Conservation (phyloP, 1,284 basidiomycete genomes). For the Pterulicium gracile region DNA sequence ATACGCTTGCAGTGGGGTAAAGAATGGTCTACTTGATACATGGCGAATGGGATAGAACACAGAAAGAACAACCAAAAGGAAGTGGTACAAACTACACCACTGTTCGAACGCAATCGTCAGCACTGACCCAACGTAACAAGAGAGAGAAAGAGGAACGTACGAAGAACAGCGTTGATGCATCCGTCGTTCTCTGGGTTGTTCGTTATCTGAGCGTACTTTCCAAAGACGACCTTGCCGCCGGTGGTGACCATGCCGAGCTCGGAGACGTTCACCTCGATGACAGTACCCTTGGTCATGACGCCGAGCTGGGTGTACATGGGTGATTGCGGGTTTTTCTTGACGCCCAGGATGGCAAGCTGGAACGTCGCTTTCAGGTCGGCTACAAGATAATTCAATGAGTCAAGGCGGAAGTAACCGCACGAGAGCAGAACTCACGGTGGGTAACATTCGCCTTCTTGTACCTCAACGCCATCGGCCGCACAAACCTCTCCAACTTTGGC, state of each 20-base stretch:
- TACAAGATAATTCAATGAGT: conserved; percentile 20
- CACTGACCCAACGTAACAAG: neutral
- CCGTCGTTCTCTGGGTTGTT: conserved; percentile 96
- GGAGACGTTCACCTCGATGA: conserved; percentile 97
- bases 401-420: conserved; percentile 1
- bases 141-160: conserved; percentile 33
- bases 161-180: conserved; percentile 89
- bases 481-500: conserved; percentile 98
- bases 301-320: conserved; percentile 95
- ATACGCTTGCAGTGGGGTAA: no score
- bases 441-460: conserved; percentile 99
- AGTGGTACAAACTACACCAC: no score
- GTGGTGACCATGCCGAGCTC: conserved; percentile 99
- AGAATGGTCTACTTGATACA: no score
- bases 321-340: conserved; percentile 99
- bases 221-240: conserved; percentile 87
- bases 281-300: conserved; percentile 96
- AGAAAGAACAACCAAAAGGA: no score
- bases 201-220: conserved; percentile 94
- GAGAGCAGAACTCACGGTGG: conserved; percentile 70
- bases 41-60: no score
- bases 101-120: no score
- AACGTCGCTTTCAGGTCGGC: conserved; percentile 98
- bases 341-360: conserved; percentile 95
- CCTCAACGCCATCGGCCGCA: conserved; percentile 93